phyloP scores from a whole-genome alignment of 2,329 filamentous ascomycete species.

The Claviceps africana region DNA sequence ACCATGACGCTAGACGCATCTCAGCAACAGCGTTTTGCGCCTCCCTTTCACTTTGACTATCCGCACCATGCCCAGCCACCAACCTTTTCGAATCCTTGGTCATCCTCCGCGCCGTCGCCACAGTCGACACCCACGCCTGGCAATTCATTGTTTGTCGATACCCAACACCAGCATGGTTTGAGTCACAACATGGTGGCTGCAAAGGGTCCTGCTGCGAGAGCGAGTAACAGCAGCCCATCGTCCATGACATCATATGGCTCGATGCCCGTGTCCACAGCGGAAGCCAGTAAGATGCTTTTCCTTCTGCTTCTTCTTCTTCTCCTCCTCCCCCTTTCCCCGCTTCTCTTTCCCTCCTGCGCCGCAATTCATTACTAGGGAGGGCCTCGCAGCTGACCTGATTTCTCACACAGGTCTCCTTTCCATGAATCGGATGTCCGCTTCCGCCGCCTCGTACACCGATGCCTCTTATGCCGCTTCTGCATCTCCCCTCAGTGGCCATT shows the following conservation, averaged over 20 bases:
- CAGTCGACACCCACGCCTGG: conserved; percentile 33
- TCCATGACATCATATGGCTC: conserved; percentile 58
- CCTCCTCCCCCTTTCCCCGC: too few species aligned
- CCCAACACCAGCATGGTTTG: conserved; percentile 29
- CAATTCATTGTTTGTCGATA: conserved; percentile 50
- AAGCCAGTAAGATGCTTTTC: conserved; percentile 44
- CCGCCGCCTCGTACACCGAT: conserved; percentile 56
- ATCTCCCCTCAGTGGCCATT: conserved; percentile 51
- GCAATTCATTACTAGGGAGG: neutral
- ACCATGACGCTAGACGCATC: conserved; percentile 90
- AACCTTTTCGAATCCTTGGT: conserved; percentile 91
- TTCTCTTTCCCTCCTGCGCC: neutral
- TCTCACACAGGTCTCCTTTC: conserved; percentile 57
- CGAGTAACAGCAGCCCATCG: conserved; percentile 42
- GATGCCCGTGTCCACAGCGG: conserved; percentile 58
- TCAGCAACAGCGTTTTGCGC: conserved; percentile 60
- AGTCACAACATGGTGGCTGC: conserved; percentile 38
- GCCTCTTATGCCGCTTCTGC: conserved; percentile 52
- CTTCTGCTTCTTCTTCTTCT: too few species aligned
- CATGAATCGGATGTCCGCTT: conserved; percentile 46
- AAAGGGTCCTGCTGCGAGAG: conserved; percentile 35
- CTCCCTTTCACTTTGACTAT: conserved; percentile 67
- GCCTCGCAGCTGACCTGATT: conserved; percentile 38
- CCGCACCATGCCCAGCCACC: conserved; percentile 33
- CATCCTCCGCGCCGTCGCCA: conserved; percentile 36